These are phyloP conservation scores for Aspergillus quadrilineatus DNA, from an alignment of 2,329 filamentous ascomycete genomes.

Conservation along the genomic window DNA sequence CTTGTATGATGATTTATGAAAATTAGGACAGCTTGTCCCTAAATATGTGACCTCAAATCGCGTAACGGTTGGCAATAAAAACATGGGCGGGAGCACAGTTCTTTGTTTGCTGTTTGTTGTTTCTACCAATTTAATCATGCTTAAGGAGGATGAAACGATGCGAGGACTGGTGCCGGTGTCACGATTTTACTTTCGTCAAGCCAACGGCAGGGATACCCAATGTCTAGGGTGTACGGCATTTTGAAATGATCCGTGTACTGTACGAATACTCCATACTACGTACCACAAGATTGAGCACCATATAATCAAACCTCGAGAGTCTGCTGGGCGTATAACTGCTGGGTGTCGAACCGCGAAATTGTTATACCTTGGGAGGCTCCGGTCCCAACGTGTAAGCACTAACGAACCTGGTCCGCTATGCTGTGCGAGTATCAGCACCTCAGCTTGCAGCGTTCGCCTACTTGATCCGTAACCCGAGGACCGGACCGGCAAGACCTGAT, in stretches of 20 bases:
- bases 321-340: not conserved
- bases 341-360: not conserved
- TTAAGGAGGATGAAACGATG: not conserved
- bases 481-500: not conserved
- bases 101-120: not conserved
- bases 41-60: not conserved
- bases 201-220: not conserved
- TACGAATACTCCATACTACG: not conserved
- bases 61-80: no score
- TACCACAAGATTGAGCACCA: not conserved
- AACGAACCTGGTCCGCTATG: not conserved
- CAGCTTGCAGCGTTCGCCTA: not conserved
- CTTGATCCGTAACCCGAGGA: not conserved
- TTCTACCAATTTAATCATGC: not conserved
- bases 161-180: not conserved
- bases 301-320: not conserved
- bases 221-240: not conserved
- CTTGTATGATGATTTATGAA: not conserved
- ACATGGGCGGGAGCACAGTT: not conserved
- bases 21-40: not conserved
- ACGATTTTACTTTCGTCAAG: not conserved
- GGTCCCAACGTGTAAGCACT: not conserved
- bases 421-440: not conserved
- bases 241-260: conserved; percentile 5
- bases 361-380: not conserved